These are phyloP conservation scores for Fusarium illudens DNA, from an alignment of 2,329 filamentous ascomycete genomes.

Conservation along the genomic window DNA sequence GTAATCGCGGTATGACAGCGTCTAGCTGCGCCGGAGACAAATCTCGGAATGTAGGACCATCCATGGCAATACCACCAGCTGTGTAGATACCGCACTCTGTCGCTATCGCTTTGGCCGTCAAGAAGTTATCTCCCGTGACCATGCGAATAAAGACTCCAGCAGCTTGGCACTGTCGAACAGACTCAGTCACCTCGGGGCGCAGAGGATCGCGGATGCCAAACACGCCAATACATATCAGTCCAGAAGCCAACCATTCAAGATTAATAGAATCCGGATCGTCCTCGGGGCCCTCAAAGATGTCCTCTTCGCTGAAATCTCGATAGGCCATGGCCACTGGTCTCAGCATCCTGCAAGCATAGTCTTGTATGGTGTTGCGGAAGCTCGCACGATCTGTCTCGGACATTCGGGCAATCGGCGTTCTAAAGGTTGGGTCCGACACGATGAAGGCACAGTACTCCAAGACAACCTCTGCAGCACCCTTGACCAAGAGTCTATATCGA, in stretches of 20 bases:
- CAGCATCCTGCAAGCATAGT: slow-evolving; percentile 73
- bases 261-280: slow-evolving; percentile 48
- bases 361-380: slow-evolving; percentile 47
- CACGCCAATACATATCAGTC: slow-evolving; percentile 76
- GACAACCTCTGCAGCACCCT: slow-evolving; percentile 66
- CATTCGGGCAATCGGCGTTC: slow-evolving; percentile 41
- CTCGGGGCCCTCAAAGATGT: slow-evolving; percentile 62
- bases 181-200: slow-evolving; percentile 65
- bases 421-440: slow-evolving; percentile 55
- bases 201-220: slow-evolving; percentile 73
- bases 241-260: slow-evolving; percentile 55
- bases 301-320: slow-evolving; percentile 75
- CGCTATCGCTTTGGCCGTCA: slow-evolving; percentile 71
- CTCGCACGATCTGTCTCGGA: slow-evolving; percentile 45
- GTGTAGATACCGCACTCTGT: slow-evolving; percentile 71
- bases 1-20: slow-evolving; percentile 57
- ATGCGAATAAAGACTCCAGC: slow-evolving; percentile 72
- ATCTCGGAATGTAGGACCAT: slow-evolving; percentile 69
- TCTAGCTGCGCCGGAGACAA: slow-evolving; percentile 62
- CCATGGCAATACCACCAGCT: slow-evolving; percentile 69
- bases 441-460: slow-evolving; percentile 54
- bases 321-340: slow-evolving; percentile 80
- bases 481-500: slow-evolving; percentile 61
- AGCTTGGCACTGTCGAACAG: slow-evolving; percentile 66
- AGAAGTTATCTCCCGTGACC: slow-evolving; percentile 60